Base-by-base conservation (phyloP, 192 early-diverging fungal genomes). In the Coemansia sp. region DNA sequence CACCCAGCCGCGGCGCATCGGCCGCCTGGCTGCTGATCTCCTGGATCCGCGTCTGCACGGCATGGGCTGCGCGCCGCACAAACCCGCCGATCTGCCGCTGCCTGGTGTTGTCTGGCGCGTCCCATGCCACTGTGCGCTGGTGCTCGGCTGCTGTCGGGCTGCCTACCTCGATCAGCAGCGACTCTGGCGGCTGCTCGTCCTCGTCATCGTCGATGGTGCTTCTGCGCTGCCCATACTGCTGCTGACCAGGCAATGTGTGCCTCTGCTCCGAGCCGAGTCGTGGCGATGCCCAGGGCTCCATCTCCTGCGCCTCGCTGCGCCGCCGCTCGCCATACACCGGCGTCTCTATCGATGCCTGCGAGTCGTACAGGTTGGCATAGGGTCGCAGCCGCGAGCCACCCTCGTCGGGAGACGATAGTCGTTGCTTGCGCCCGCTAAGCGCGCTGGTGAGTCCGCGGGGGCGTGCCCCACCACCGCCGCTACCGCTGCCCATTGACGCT, bases 391-490 rank as follows among this genome's bases (percentile, higher is more conserved):
- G 47, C 10, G 60, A 6, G 34, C n/a, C n/a, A n/a, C 47, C 22
- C 17, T 73, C 45, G 22, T 48, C 45, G 8, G 45, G 62, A 42
- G 9, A 50, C 50, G 31, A 67, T 62, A 41, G 67, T 40, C 15
- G 59, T 38, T 72, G 70, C 27, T 64, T 62, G 37, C 75, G 70
- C 2, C 75, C 70, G 29, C 75, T 79, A 15, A 79, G 45, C 9
- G 70, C 61, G 57, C 75, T 79, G 8, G 75, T 79, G 42, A 79
- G 59, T 1, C 75, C 75, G 34, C 75, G 75, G 10, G 53, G 72
- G 23, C 67, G 52, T 2, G 52, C 52, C 1, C 52, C 52, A 15
- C 44, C 44, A 11, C 33, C 33, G 33, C 33, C 33, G 2, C 52
- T 15, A 17, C 45, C 45, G 23, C 45, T 31, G 27, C 20, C 59